Evolutionary conservation across 257 asterid genomes (phyloP).

Genomic region (Solanum pinnatisectum): DNA sequence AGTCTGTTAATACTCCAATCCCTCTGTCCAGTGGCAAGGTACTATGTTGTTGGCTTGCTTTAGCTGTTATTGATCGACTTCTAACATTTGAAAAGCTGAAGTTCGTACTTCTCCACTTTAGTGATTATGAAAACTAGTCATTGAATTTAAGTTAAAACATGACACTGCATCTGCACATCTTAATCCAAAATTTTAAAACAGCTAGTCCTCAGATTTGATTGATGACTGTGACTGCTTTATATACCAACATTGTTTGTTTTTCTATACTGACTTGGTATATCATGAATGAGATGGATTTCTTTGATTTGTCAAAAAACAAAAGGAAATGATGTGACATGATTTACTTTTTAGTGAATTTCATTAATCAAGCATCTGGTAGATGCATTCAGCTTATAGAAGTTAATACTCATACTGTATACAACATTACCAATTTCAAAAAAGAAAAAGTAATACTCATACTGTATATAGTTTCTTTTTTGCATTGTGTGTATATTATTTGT

Average conservation of each 20-base stretch:
- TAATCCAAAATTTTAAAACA: not conserved
- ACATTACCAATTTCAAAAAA: no score
- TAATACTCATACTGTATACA: not conserved
- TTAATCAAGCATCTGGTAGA: not conserved
- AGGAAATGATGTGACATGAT: not conserved
- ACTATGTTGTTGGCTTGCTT: not conserved
- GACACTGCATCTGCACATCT: not conserved
- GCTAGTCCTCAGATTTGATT: not conserved
- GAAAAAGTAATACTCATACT: not conserved
- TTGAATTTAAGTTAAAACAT: not conserved
- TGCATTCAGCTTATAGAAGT: not conserved
- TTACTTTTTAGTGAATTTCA: not conserved
- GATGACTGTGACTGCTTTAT: not conserved
- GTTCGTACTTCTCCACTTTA: not conserved
- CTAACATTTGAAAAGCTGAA: not conserved
- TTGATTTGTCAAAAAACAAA: not conserved
- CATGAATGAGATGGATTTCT: not conserved
- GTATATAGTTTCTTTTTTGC: not conserved
- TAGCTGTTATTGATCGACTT: not conserved
- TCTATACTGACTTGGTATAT: not conserved
- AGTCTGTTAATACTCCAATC: slow-evolving; percentile 5
- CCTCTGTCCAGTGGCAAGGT: slow-evolving; percentile 27
- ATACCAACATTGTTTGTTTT: not conserved
- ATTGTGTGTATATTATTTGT: not conserved
- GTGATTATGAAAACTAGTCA: not conserved